These are phyloP conservation scores for Sporothrix inflata DNA, from an alignment of 2,329 filamentous ascomycete species.

Conservation along the genomic window DNA sequence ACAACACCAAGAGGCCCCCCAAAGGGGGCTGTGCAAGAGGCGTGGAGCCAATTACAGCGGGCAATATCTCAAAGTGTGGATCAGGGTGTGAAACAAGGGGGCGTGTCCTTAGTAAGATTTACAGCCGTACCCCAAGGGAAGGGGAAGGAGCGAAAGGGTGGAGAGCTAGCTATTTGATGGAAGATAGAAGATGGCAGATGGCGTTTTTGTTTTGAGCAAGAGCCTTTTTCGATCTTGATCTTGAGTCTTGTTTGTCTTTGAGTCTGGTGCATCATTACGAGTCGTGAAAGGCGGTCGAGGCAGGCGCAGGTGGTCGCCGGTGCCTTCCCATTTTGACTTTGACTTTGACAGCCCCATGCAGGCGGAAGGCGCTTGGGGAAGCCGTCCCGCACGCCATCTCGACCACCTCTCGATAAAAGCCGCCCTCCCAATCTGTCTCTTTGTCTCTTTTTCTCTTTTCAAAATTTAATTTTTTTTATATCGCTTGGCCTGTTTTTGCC, in stretches of 20 bases:
- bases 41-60: conserved; percentile 23
- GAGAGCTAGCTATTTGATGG: not conserved
- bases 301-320: not conserved
- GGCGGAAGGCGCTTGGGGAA: conserved; percentile 9
- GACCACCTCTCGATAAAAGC: not conserved
- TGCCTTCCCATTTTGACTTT: not conserved
- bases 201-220: not conserved
- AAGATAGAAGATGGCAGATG: too few species aligned
- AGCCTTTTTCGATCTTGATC: not conserved
- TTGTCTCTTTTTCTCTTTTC: not conserved
- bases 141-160: conserved; percentile 10
- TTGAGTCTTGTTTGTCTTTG: not conserved
- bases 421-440: not conserved
- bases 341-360: conserved; percentile 18
- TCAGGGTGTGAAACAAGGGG: conserved; percentile 12
- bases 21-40: conserved; percentile 31
- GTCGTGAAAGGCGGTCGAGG: not conserved
- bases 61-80: conserved; percentile 19
- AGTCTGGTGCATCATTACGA: too few species aligned
- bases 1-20: conserved; percentile 17
- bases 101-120: conserved; percentile 22
- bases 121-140: not conserved
- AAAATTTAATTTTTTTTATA: not conserved
- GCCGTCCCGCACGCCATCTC: conserved; percentile 13
- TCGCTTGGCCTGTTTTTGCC: not conserved